phyloP scores from a whole-genome alignment of 139 green algal genomes.

The Closterium sp. region DNA sequence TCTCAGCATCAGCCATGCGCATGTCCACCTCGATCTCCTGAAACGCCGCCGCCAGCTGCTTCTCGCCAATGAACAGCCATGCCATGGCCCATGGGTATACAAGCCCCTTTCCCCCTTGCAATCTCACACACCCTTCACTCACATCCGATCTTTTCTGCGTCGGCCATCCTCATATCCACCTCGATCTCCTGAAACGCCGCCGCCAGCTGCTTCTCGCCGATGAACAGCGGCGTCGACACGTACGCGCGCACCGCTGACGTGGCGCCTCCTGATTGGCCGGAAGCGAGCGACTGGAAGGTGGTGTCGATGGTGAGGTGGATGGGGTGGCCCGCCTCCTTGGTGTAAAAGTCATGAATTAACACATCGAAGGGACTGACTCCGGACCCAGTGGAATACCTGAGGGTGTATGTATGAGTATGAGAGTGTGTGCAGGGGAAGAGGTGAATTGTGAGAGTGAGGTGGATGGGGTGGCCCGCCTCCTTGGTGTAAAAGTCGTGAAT shows the following conservation, averaged over 20 bases:
- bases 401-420: not conserved
- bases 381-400: slow-evolving; percentile 84
- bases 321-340: slow-evolving; percentile 45
- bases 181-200: slow-evolving; percentile 86
- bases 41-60: slow-evolving; percentile 73
- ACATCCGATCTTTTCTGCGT: slow-evolving; percentile 74
- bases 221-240: slow-evolving; percentile 64
- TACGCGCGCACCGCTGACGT: slow-evolving; percentile 58
- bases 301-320: slow-evolving; percentile 89
- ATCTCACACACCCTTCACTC: not conserved
- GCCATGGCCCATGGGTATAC: no score
- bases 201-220: slow-evolving; percentile 69
- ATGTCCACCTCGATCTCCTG: slow-evolving; percentile 79
- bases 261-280: not conserved
- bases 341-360: slow-evolving; percentile 91
- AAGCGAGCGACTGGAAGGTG: slow-evolving; percentile 10
- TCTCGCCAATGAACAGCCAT: no score
- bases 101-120: no score
- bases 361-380: slow-evolving; percentile 77
- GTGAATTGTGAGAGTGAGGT: not conserved
- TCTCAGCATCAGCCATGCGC: slow-evolving; percentile 73
- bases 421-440: not conserved
- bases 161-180: slow-evolving; percentile 70
- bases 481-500: no score
- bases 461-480: not conserved